These are phyloP conservation scores for Aspergillus sclerotiicarbonarius DNA, from an alignment of 495 filamentous ascomycete genomes.

Conservation along the genomic window DNA sequence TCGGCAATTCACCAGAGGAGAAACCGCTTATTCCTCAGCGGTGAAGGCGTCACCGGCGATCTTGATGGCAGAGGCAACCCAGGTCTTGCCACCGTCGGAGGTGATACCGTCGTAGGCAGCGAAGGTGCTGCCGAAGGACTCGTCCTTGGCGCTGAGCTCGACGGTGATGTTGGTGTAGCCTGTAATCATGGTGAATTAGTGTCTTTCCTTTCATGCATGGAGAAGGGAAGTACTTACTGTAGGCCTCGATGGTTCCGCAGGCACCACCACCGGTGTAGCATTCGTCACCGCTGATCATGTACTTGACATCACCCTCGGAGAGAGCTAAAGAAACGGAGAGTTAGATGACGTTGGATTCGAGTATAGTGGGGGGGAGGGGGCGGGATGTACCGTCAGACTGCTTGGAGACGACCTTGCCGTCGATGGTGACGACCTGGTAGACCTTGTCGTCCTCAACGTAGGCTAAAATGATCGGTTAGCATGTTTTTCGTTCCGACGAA, in stretches of 20 bases:
- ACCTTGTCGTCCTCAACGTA: constrained; percentile 18
- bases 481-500: background rate
- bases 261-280: constrained; percentile 19
- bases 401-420: constrained; percentile 19
- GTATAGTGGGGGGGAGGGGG: background rate
- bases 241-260: constrained; percentile 18
- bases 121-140: constrained; percentile 16
- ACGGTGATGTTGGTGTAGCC: constrained; percentile 21
- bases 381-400: constrained; percentile 15
- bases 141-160: constrained; percentile 16
- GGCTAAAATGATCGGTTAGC: too few relatives aligned
- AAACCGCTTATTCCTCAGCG: too few relatives aligned
- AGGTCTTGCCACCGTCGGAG: constrained; percentile 20
- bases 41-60: constrained; percentile 12
- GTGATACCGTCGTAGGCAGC: constrained; percentile 9
- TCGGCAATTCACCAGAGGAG: too few relatives aligned
- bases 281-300: constrained; percentile 24
- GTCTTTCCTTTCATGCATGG: background rate
- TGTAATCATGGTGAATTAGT: background rate
- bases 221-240: constrained; percentile 3
- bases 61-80: constrained; percentile 15
- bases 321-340: constrained; percentile 16
- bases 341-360: background rate
- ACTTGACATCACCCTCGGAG: too few relatives aligned
- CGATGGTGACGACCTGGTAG: constrained; percentile 18